Conservation (phyloP, 2,329 filamentous ascomycete species). For the Talaromyces funiculosus region DNA sequence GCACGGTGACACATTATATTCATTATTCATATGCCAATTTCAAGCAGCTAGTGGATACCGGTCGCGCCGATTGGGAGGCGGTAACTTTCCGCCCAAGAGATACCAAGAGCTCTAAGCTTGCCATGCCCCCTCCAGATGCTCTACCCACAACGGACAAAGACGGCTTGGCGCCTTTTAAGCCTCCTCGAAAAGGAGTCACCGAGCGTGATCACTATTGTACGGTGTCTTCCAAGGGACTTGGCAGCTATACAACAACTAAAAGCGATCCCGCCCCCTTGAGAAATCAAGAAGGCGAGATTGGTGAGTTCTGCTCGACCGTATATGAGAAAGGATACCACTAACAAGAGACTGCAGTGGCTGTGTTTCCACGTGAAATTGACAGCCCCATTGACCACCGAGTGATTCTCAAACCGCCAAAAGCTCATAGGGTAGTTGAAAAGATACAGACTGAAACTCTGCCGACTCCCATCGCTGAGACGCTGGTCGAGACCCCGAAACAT, state of each 20-base stretch:
- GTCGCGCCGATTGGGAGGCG: constrained; percentile 50
- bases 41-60: constrained; percentile 46
- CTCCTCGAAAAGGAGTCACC: constrained; percentile 32
- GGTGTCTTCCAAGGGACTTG: constrained; percentile 27
- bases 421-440: not conserved
- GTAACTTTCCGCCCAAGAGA: constrained; percentile 36
- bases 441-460: not conserved
- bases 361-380: constrained; percentile 5
- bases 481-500: constrained; percentile 12
- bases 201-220: constrained; percentile 41
- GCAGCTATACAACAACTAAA: constrained; percentile 29
- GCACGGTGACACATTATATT: constrained; percentile 47
- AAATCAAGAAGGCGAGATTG: not conserved
- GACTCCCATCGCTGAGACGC: not conserved
- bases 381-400: not conserved
- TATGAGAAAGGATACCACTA: not conserved
- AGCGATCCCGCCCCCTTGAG: constrained; percentile 29
- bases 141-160: constrained; percentile 39
- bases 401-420: not conserved
- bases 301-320: not conserved
- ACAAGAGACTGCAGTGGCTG: not conserved
- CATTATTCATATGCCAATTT: constrained; percentile 53
- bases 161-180: constrained; percentile 40
- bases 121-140: constrained; percentile 27
- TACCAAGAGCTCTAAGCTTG: constrained; percentile 24